phyloP scores from a whole-genome alignment of 2,329 filamentous ascomycete species.

The Fusarium sororula region DNA sequence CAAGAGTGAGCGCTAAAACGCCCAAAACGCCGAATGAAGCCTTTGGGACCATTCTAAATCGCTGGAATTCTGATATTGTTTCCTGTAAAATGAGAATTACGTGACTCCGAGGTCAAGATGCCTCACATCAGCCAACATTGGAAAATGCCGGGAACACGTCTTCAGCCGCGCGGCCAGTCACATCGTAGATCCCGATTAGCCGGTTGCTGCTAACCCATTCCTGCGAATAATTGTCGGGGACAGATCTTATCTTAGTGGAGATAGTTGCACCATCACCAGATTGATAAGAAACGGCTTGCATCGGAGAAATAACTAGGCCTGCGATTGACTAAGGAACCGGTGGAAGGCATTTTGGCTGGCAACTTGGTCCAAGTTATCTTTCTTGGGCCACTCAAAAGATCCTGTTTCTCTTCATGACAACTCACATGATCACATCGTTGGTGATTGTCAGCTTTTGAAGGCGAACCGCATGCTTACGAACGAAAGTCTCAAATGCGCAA shows the following conservation, averaged over 20 bases:
- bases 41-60: slow-evolving; percentile 25
- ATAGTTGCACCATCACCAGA: slow-evolving; percentile 11
- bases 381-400: neutral
- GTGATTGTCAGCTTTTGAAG: neutral
- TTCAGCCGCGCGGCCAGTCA: slow-evolving; percentile 35
- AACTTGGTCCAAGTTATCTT: neutral
- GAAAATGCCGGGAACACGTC: neutral
- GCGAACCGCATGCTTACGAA: neutral
- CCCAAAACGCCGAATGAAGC: slow-evolving; percentile 8
- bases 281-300: slow-evolving; percentile 28
- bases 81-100: neutral
- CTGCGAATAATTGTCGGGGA: slow-evolving; percentile 14
- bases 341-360: neutral
- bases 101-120: neutral
- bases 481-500: neutral
- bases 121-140: neutral
- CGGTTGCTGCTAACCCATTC: slow-evolving; percentile 14
- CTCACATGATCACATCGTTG: neutral
- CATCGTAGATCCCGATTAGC: neutral
- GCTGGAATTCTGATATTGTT: neutral
- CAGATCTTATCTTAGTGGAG: slow-evolving; percentile 26
- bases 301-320: neutral
- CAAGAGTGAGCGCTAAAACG: slow-evolving; percentile 18
- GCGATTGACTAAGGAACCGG: neutral
- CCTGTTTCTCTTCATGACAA: neutral